Conservation (phyloP, 768 basidiomycete species). For the Amanita pseudoporphyria region DNA sequence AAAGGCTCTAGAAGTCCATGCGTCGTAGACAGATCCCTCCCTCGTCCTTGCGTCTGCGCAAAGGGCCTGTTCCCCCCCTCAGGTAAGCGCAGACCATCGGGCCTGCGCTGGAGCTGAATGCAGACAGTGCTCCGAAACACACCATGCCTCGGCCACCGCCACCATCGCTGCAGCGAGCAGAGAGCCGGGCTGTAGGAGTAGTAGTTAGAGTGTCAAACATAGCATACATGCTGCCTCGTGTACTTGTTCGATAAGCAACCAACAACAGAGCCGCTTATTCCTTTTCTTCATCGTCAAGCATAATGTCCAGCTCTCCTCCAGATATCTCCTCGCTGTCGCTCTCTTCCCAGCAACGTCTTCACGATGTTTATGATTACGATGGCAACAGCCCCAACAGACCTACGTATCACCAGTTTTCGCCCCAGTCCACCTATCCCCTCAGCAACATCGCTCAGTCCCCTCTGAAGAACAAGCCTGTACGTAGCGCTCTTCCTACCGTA, state of each 20-base stretch:
- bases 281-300: slow-evolving; percentile 23
- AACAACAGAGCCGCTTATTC: slow-evolving; percentile 23
- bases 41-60: slow-evolving; percentile 48
- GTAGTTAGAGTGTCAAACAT: too few relatives aligned
- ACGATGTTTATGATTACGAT: slow-evolving; percentile 83
- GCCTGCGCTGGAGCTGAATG: slow-evolving; percentile 7
- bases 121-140: slow-evolving; percentile 45
- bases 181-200: neutral
- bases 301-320: slow-evolving; percentile 78
- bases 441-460: slow-evolving; percentile 41
- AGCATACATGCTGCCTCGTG: neutral
- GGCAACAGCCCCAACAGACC: slow-evolving; percentile 43
- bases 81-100: slow-evolving; percentile 19
- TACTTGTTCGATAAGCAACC: slow-evolving; percentile 16
- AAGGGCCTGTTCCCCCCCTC: slow-evolving; percentile 55
- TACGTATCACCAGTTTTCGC: slow-evolving; percentile 57
- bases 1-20: slow-evolving; percentile 27
- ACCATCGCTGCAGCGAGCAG: slow-evolving; percentile 31
- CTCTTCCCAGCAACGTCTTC: slow-evolving; percentile 70
- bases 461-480: slow-evolving; percentile 63
- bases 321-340: slow-evolving; percentile 74
- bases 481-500: slow-evolving; percentile 68
- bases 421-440: slow-evolving; percentile 36
- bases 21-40: slow-evolving; percentile 56
- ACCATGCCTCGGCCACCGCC: slow-evolving; percentile 57